phyloP scores from a whole-genome alignment of 495 filamentous ascomycete species.

The Pyrenula massariospora region DNA sequence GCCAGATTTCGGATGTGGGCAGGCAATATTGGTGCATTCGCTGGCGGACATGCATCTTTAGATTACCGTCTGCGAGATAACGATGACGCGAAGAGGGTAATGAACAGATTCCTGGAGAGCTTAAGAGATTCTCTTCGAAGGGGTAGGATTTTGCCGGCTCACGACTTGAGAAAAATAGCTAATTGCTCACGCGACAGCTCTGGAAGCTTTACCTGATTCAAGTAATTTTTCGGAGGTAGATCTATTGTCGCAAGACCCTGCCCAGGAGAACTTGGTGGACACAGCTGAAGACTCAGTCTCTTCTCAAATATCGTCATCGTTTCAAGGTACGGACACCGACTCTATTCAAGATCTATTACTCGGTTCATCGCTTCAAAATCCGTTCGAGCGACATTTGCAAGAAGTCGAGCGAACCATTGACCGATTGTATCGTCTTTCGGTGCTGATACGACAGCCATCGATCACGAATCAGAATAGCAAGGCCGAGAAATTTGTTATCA shows the following conservation, averaged over 20 bases:
- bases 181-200: background rate
- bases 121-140: constrained; percentile 1
- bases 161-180: background rate
- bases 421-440: constrained; percentile 6
- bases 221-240: background rate
- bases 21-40: constrained; percentile 10
- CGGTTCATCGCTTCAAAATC: constrained; percentile 1
- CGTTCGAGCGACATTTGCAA: background rate
- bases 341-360: background rate
- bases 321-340: constrained; percentile 1
- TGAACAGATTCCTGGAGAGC: constrained; percentile 2
- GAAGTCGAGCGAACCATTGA: constrained; percentile 5
- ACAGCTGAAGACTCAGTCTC: background rate
- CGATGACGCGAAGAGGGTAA: background rate
- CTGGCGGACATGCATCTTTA: constrained; percentile 7
- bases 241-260: background rate
- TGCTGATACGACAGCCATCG: constrained; percentile 4
- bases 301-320: constrained; percentile 1
- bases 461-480: constrained; percentile 3
- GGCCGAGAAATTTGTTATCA: constrained; percentile 2
- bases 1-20: constrained; percentile 12
- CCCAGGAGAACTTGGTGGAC: background rate
- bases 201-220: background rate
- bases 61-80: constrained; percentile 9
- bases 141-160: background rate